Percentiles rank a stretch among this genome's conserved stretches.
Evolutionary conservation across 2,329 filamentous ascomycete genomes (phyloP).

Genomic region (Lasiodiplodia theobromae): DNA sequence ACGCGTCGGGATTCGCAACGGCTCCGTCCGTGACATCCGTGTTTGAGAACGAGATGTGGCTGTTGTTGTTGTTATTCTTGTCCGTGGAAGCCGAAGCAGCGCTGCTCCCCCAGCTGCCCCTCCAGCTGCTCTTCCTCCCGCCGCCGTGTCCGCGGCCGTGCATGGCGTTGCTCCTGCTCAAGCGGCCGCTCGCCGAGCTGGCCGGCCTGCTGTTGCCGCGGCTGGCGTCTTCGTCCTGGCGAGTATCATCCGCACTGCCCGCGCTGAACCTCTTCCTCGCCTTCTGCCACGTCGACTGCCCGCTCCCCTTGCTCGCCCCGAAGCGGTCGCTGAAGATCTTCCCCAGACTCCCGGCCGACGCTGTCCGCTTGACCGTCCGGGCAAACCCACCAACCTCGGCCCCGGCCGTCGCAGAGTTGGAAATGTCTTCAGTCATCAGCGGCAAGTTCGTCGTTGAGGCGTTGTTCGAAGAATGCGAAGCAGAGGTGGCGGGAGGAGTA

Average conservation of each 20-base stretch:
- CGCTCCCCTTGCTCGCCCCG: background rate
- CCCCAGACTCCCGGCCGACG: background rate
- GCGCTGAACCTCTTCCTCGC: background rate
- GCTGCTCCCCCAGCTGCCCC: background rate
- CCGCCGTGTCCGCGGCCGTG: background rate
- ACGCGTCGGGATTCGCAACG: background rate
- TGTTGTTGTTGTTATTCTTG: background rate
- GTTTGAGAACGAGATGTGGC: background rate
- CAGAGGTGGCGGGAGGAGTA: background rate
- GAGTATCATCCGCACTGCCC: no score
- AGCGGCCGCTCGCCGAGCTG: background rate
- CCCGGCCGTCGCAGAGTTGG: background rate
- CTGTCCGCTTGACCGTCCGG: background rate
- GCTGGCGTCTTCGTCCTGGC: background rate
- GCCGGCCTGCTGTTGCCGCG: background rate
- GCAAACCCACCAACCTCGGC: background rate
- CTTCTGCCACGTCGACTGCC: background rate
- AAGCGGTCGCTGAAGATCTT: background rate
- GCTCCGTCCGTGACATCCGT: background rate
- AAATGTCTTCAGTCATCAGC: background rate
- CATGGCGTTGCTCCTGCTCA: slow-evolving; percentile 10
- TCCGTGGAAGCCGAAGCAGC: background rate
- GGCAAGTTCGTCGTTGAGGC: background rate
- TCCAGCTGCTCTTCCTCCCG: slow-evolving; percentile 8
- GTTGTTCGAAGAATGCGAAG: background rate